Evolutionary conservation across 2,329 filamentous ascomycete species (phyloP).

Genomic region (Parastagonospora nodorum): DNA sequence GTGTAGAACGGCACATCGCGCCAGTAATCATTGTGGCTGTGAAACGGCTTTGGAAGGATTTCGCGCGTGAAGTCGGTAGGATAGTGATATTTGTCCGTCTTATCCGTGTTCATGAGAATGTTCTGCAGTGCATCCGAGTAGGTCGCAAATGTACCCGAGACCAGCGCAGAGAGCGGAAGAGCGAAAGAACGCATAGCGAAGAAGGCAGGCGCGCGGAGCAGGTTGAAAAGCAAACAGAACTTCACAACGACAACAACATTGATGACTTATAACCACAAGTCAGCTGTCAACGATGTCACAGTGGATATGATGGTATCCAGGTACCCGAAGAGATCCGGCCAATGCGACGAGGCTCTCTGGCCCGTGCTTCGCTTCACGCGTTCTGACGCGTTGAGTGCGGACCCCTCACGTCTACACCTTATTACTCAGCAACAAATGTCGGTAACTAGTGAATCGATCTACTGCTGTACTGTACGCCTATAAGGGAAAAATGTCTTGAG

Average conservation of each 20-base stretch:
- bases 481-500: too few relatives aligned
- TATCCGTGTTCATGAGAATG: constrained; percentile 60
- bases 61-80: constrained; percentile 66
- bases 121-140: constrained; percentile 57
- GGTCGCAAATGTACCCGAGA: constrained; percentile 25
- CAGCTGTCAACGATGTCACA: constrained; percentile 25
- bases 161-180: constrained; percentile 17
- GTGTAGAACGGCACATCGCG: constrained; percentile 54
- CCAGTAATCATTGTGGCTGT: constrained; percentile 67
- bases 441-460: too few relatives aligned
- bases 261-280: constrained; percentile 13
- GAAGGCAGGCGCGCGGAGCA: constrained; percentile 1
- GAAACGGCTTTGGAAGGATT: constrained; percentile 62
- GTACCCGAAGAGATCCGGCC: constrained; percentile 21
- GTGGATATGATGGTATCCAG: constrained; percentile 18
- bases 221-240: background rate
- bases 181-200: constrained; percentile 25
- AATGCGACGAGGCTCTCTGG: constrained; percentile 16
- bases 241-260: background rate
- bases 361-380: constrained; percentile 9
- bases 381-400: background rate
- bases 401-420: background rate
- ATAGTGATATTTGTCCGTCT: constrained; percentile 60
- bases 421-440: background rate
- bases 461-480: too few relatives aligned